phyloP scores from a whole-genome alignment of 768 basidiomycete genomes.

The Tylopilus plumbeoviolaceoides region DNA sequence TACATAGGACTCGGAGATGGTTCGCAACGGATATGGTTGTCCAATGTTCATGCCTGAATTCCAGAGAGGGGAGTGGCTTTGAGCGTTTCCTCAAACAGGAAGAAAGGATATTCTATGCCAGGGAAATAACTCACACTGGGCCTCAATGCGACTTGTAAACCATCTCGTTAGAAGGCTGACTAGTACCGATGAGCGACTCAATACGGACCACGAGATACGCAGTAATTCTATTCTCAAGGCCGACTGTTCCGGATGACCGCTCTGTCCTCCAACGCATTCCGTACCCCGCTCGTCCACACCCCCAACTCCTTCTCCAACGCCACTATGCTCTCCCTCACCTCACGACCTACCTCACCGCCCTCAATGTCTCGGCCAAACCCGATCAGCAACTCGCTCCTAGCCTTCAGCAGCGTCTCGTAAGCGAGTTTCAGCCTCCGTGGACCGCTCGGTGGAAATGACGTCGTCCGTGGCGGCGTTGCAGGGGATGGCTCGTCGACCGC shows the following conservation, averaged over 20 bases:
- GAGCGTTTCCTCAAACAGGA: too few species aligned
- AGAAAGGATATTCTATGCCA: too few species aligned
- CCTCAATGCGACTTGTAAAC: too few species aligned
- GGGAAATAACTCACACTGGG: too few species aligned
- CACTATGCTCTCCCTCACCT: slow-evolving; percentile 56
- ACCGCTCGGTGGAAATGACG: slow-evolving; percentile 63
- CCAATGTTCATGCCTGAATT: too few species aligned
- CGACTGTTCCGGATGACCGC: neutral
- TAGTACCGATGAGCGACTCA: too few species aligned
- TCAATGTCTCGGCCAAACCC: slow-evolving; percentile 70
- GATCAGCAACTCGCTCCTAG: slow-evolving; percentile 55
- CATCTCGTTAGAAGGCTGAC: too few species aligned
- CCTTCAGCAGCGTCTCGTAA: slow-evolving; percentile 57
- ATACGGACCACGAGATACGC: too few species aligned
- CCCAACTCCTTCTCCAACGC: slow-evolving; percentile 69
- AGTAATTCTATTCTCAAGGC: neutral
- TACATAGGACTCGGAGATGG: too few species aligned
- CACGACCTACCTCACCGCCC: slow-evolving; percentile 67
- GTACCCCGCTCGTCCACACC: slow-evolving; percentile 62
- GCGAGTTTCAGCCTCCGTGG: slow-evolving; percentile 59
- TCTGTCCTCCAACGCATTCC: slow-evolving; percentile 49
- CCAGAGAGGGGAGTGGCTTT: too few species aligned
- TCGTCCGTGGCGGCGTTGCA: slow-evolving; percentile 10
- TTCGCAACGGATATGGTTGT: too few species aligned
- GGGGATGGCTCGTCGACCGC: slow-evolving; percentile 71